Evolutionary conservation across 78 protist genomes (phyloP).

Genomic region (Dictyostelium capitatum): DNA sequence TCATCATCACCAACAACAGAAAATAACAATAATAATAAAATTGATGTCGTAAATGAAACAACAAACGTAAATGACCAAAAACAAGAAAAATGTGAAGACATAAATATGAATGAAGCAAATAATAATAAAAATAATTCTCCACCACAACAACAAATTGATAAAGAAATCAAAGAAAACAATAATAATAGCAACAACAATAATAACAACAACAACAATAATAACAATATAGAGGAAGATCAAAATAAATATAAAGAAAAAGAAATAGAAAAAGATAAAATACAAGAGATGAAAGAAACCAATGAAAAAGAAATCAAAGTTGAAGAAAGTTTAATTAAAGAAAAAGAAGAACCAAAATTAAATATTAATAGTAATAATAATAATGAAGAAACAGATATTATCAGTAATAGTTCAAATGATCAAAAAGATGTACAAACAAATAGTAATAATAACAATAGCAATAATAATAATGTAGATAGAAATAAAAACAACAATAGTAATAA

Average conservation of each 20-base stretch:
- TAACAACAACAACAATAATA: background rate
- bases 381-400: background rate
- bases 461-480: background rate
- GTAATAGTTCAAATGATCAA: background rate
- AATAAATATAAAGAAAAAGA: background rate
- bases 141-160: too few species aligned
- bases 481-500: background rate
- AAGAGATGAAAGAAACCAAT: background rate
- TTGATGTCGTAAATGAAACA: too few species aligned
- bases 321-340: background rate
- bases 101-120: too few species aligned
- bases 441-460: background rate
- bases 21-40: too few species aligned
- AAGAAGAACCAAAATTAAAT: background rate
- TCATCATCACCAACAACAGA: background rate
- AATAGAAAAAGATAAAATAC: background rate
- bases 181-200: background rate
- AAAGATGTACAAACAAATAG: background rate
- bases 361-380: background rate
- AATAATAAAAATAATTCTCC: background rate
- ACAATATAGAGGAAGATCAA: background rate
- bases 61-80: too few species aligned
- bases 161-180: background rate
- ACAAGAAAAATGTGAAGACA: too few species aligned
- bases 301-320: background rate